Conservation (phyloP, 768 basidiomycete genomes). For the Paxillus rubicundulus region DNA sequence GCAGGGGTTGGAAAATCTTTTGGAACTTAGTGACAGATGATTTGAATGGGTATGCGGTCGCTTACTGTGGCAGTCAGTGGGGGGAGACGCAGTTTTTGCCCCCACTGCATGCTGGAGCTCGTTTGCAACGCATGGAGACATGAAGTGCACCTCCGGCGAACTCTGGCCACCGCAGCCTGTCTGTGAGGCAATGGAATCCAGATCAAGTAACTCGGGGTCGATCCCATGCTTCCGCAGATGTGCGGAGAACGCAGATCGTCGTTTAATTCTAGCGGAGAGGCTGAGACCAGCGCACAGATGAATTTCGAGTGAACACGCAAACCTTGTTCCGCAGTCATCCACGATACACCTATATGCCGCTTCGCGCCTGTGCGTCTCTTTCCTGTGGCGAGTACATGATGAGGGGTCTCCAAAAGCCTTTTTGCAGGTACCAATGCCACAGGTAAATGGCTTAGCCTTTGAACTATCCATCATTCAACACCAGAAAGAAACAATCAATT, state of each 20-base stretch:
- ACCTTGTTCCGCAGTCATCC: constrained; percentile 49
- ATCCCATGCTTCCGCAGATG: constrained; percentile 54
- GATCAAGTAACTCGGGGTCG: constrained; percentile 21
- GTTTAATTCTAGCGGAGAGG: constrained; percentile 52
- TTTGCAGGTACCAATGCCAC: constrained; percentile 45
- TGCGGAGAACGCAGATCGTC: constrained; percentile 52
- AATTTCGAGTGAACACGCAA: constrained; percentile 4
- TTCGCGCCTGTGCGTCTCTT: constrained; percentile 50
- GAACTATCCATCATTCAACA: constrained; percentile 38
- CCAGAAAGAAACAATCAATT: neutral
- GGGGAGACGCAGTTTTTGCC: constrained; percentile 7
- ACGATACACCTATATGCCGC: constrained; percentile 47
- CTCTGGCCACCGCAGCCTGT: neutral
- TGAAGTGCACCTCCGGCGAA: constrained; percentile 14
- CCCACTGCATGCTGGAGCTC: neutral
- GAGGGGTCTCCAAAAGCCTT: constrained; percentile 67
- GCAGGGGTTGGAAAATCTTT: constrained; percentile 12
- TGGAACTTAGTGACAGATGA: neutral
- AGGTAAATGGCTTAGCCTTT: constrained; percentile 49
- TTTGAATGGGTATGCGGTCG: neutral
- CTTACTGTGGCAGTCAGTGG: constrained; percentile 14
- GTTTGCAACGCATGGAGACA: constrained; percentile 4
- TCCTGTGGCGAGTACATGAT: constrained; percentile 61
- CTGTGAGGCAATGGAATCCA: constrained; percentile 23
- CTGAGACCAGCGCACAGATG: neutral